phyloP scores from a whole-genome alignment of 345 rosid species.

The Hibiscus mutabilis region DNA sequence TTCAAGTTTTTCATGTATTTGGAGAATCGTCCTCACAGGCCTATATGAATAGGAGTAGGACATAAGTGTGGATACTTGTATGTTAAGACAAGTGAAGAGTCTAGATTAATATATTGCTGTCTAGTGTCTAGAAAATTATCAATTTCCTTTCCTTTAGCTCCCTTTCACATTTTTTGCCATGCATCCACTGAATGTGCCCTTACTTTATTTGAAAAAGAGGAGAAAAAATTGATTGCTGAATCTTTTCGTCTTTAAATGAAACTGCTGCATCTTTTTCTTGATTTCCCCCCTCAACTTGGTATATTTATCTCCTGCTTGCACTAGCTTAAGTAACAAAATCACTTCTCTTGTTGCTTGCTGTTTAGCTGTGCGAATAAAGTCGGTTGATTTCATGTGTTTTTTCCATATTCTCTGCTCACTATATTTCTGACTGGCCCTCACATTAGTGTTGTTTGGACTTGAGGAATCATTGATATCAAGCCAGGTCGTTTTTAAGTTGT shows the following conservation, averaged over 20 bases:
- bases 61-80: not conserved
- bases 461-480: not conserved
- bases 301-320: not conserved
- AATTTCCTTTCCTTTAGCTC: not conserved
- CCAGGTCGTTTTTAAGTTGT: not conserved
- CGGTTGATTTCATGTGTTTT: not conserved
- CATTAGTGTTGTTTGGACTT: not conserved
- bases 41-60: not conserved
- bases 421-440: not conserved
- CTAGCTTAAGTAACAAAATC: not conserved
- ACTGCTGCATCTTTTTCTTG: not conserved
- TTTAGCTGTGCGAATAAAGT: not conserved
- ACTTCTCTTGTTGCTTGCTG: not conserved
- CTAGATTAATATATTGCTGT: not conserved
- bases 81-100: not conserved
- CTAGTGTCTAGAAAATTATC: not conserved
- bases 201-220: not conserved
- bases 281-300: not conserved
- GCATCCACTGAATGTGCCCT: not conserved
- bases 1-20: not conserved
- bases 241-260: not conserved
- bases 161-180: not conserved
- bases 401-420: not conserved
- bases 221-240: not conserved
- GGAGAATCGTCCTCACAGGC: not conserved